These are phyloP conservation scores for Pythium insidiosum DNA, from an alignment of 352 stramenopile species.

Conservation along the genomic window DNA sequence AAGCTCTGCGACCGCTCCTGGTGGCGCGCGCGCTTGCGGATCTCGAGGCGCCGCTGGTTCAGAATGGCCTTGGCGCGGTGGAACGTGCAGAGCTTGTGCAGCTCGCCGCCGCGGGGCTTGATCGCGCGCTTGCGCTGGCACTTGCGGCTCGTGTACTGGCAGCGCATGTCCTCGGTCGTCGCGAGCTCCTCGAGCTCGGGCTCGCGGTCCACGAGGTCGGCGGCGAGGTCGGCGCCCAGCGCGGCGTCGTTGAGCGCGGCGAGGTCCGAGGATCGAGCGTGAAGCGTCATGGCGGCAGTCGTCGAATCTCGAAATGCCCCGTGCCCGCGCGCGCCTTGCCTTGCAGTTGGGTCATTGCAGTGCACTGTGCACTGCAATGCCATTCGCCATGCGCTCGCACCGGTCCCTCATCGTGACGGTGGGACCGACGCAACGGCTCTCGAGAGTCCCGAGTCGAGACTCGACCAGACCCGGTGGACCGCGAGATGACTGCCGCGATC, in stretches of 20 bases:
- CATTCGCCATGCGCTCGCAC: no score
- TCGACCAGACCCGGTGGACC: no score
- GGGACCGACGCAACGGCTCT: no score
- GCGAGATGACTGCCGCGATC: no score
- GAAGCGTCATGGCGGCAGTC: no score
- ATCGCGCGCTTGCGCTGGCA: constrained; percentile 13
- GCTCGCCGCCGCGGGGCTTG: constrained; percentile 22
- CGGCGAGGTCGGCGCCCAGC: constrained; percentile 10
- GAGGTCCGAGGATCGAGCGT: no score
- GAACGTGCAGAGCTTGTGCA: constrained; percentile 26
- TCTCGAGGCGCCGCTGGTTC: constrained; percentile 23
- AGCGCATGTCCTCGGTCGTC: constrained; percentile 11
- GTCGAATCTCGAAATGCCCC: no score
- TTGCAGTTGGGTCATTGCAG: no score
- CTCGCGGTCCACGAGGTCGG: constrained; percentile 12
- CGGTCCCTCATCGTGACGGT: no score
- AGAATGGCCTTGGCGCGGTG: constrained; percentile 24
- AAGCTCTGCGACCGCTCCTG: background rate
- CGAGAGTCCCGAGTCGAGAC: no score
- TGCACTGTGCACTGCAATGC: no score
- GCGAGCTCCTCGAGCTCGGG: constrained; percentile 14
- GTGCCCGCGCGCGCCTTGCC: no score
- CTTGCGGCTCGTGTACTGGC: constrained; percentile 27
- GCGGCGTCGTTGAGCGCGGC: constrained; percentile 1
- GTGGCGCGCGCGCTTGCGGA: constrained; percentile 8